Conservation (phyloP, 176 grass and related monocot species). For the Aegilops sharonensis region DNA sequence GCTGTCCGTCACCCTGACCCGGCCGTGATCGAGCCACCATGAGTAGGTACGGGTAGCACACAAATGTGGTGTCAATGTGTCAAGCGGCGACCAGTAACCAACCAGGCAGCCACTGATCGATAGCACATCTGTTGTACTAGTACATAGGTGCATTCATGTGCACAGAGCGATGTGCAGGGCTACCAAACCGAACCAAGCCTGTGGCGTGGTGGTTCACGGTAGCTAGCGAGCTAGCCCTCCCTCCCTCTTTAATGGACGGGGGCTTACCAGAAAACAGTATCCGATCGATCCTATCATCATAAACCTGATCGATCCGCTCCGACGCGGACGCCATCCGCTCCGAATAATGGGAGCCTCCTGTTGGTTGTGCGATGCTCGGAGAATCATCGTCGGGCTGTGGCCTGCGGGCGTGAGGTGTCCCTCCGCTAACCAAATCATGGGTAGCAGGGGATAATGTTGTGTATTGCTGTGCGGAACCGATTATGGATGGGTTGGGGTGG, state of each 20-base stretch:
- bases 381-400: not conserved
- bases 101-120: not conserved
- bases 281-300: not conserved
- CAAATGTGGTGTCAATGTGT: not conserved
- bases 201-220: not conserved
- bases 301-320: not conserved
- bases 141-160: not conserved
- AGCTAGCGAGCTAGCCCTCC: not conserved
- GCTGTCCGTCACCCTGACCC: not conserved
- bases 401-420: not conserved
- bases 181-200: slow-evolving; percentile 15
- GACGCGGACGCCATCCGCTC: not conserved
- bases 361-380: not conserved
- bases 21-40: not conserved
- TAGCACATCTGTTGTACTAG: too few relatives aligned
- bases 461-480: not conserved
- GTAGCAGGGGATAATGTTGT: not conserved
- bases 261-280: slow-evolving; percentile 14
- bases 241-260: not conserved
- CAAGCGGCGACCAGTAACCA: not conserved
- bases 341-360: too few relatives aligned
- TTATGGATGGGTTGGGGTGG: not conserved
- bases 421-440: not conserved
- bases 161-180: not conserved
- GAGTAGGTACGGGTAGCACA: not conserved